Evolutionary conservation across 2,329 filamentous ascomycete species (phyloP).

Genomic region (Trichophyton benhamiae): DNA sequence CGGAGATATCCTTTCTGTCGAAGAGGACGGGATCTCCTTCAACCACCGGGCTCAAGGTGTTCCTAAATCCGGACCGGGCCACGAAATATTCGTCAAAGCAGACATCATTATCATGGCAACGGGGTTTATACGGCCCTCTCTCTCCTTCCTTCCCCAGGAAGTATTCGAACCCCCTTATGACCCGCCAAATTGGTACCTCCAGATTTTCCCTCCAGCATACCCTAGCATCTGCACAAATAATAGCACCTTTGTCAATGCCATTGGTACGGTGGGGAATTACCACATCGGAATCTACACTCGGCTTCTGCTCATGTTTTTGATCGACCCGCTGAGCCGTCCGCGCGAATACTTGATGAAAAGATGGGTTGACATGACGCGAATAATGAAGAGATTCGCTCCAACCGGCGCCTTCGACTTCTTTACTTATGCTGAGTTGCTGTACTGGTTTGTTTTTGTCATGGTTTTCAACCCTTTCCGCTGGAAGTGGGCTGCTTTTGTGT

Average conservation of each 20-base stretch:
- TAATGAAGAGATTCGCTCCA: conserved; percentile 57
- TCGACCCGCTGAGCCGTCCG: conserved; percentile 64
- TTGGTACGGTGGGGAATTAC: conserved; percentile 74
- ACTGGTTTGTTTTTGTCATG: conserved; percentile 74
- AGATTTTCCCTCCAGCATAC: conserved; percentile 67
- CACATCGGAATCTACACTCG: conserved; percentile 84
- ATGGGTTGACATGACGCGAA: conserved; percentile 74
- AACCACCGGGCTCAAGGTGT: conserved; percentile 61
- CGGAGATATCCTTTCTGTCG: conserved; percentile 61
- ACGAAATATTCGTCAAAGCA: conserved; percentile 51
- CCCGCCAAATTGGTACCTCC: conserved; percentile 79
- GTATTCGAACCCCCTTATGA: conserved; percentile 61
- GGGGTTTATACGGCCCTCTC: conserved; percentile 60
- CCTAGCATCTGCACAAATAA: conserved; percentile 69
- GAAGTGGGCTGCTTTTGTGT: conserved; percentile 80
- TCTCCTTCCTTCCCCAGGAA: conserved; percentile 61
- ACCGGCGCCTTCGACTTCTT: conserved; percentile 79
- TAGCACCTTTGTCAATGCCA: conserved; percentile 68
- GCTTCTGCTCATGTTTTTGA: conserved; percentile 73
- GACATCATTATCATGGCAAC: conserved; percentile 77
- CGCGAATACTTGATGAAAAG: conserved; percentile 62
- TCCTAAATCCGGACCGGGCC: conserved; percentile 61
- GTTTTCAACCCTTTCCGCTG: conserved; percentile 73
- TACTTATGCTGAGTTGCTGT: conserved; percentile 71
- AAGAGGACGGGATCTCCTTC: conserved; percentile 53